Evolutionary conservation across 805 yeast species (phyloP).

Genomic region (Tetrapisispora nanseiensis): DNA sequence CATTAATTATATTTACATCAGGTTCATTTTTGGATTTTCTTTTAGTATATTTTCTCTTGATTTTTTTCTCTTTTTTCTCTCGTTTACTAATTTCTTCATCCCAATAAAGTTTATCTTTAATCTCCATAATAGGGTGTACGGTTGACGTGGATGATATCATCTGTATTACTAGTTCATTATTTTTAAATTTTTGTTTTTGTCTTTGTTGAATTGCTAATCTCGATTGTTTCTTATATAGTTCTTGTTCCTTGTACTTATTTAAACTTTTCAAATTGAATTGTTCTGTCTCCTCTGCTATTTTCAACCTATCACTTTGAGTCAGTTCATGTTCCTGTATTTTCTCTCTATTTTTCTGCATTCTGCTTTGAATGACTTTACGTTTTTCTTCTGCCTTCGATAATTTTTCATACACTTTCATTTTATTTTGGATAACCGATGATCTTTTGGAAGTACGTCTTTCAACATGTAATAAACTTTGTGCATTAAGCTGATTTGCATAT

Average conservation of each 20-base stretch:
- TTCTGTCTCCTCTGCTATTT: slow-evolving; percentile 86
- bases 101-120: slow-evolving; percentile 38
- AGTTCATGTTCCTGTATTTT: slow-evolving; percentile 31
- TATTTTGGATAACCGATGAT: slow-evolving; percentile 64
- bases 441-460: slow-evolving; percentile 69
- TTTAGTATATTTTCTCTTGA: slow-evolving; percentile 33
- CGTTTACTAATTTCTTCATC: slow-evolving; percentile 32
- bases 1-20: no score
- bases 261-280: slow-evolving; percentile 62
- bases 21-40: slow-evolving; percentile 13
- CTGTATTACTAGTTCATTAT: slow-evolving; percentile 30
- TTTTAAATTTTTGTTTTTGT: slow-evolving; percentile 48
- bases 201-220: slow-evolving; percentile 66
- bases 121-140: slow-evolving; percentile 57
- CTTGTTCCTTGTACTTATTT: slow-evolving; percentile 74
- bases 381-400: slow-evolving; percentile 59
- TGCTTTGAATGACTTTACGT: slow-evolving; percentile 36
- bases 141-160: slow-evolving; percentile 19
- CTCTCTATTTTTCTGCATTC: slow-evolving; percentile 37
- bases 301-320: slow-evolving; percentile 38
- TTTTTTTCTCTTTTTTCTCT: slow-evolving; percentile 35
- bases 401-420: slow-evolving; percentile 64
- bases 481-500: slow-evolving; percentile 31
- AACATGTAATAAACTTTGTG: slow-evolving; percentile 42
- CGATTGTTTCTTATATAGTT: slow-evolving; percentile 63